Evolutionary conservation across 2,329 filamentous ascomycete species (phyloP).

Genomic region (Sporothrix inflata): DNA sequence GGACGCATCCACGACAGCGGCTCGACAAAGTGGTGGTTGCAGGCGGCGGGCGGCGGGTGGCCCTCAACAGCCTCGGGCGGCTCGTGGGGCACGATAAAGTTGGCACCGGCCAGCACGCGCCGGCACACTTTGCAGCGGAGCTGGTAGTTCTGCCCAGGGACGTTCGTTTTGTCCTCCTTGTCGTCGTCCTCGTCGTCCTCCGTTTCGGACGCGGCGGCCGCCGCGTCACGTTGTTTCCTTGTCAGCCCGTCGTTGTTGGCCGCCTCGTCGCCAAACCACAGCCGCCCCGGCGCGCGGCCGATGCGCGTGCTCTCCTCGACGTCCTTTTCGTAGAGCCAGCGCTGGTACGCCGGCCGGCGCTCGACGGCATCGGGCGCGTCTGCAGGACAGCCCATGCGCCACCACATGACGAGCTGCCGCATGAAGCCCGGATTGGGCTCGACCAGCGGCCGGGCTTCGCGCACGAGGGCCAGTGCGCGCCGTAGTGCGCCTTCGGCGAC

Average conservation of each 20-base stretch:
- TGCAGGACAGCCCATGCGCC: constrained; percentile 79
- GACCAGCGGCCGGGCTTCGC: constrained; percentile 72
- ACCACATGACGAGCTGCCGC: constrained; percentile 83
- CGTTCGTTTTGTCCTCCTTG: not conserved
- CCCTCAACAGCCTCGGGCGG: constrained; percentile 31
- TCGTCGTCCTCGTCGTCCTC: not conserved
- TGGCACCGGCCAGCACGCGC: constrained; percentile 57
- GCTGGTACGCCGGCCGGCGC: constrained; percentile 75
- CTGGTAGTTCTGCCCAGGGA: constrained; percentile 52
- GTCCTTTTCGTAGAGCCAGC: constrained; percentile 63
- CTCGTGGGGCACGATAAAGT: constrained; percentile 69
- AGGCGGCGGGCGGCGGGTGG: constrained; percentile 46
- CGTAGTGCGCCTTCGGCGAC: constrained; percentile 54
- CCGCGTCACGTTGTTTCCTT: not conserved
- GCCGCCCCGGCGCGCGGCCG: constrained; percentile 77
- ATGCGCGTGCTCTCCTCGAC: constrained; percentile 65
- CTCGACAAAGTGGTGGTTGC: constrained; percentile 88
- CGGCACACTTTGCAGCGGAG: constrained; percentile 92
- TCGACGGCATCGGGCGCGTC: constrained; percentile 59
- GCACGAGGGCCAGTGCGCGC: constrained; percentile 70
- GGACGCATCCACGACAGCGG: constrained; percentile 93
- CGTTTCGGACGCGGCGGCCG: not conserved
- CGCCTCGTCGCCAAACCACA: constrained; percentile 79
- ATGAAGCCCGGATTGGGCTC: constrained; percentile 94
- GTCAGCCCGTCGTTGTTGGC: constrained; percentile 28